Evolutionary conservation across 2,329 filamentous ascomycete species (phyloP), one percentile per base, ranked within the genome.

Genomic region (Didymella segeticola): DNA sequence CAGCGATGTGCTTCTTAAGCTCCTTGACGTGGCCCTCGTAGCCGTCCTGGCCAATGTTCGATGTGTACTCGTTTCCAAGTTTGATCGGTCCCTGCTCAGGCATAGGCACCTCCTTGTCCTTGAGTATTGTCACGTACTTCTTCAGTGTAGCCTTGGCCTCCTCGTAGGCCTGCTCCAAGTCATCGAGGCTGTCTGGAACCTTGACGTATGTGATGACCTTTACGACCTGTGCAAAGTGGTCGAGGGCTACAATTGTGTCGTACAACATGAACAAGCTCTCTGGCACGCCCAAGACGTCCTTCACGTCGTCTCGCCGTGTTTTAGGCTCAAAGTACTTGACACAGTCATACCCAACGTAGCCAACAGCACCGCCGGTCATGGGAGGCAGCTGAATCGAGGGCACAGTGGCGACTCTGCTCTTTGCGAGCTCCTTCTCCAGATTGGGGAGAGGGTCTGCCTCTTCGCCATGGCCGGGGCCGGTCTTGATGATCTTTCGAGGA

Each of bases 251-350:
- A 56, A 98, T 89, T 33, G 93, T 97, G 73, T 98, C 90, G 75
- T 91, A 98, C 12, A 99, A 83, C 91, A 98, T 98, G 75, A 99
- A 98, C 25, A 98, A 81, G 54, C 91, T 93, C 81, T 99, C 95
- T 0, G 95, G 95, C 34, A 98, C 90, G 56, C 89, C 80, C 19
- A 98, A 83, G 25, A 96, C 84, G 76, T 99, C 95, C 76, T 95
- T 89, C 81, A 97, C 86, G 36, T 91, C 86, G 37, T 91, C 86
- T 43, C 92, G 85, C 22, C 87, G 88, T n/a, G 95, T 98, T 82
- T 93, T 96, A 57, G 95, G 95, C 81, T 99, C 95, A 66, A 99
- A 99, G 78, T 98, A 98, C 70, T 89, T 88, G 67, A 99, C 91
- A 75, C 95, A 99, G 74, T 99, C 95, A 72, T 99, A 99, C 47